These are phyloP conservation scores for Quillaja saponaria DNA, from an alignment of 306 rosid genomes.

Conservation along the genomic window DNA sequence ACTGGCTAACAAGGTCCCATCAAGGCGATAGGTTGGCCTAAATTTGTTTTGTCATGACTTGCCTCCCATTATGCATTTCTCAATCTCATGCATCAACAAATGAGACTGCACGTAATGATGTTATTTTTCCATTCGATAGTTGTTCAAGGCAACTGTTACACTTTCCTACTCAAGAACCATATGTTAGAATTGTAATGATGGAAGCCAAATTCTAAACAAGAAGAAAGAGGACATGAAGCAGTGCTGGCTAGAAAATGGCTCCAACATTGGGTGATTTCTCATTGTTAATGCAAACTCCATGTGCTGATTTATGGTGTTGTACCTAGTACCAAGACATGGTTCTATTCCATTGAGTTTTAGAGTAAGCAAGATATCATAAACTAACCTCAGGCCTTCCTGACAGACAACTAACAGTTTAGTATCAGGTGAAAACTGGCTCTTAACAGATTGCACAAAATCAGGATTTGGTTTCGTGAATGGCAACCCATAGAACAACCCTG, in stretches of 20 bases:
- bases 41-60: too few species aligned
- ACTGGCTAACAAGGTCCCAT: too few species aligned
- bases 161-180: conserved; percentile 13
- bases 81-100: neutral
- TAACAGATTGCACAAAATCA: conserved; percentile 73
- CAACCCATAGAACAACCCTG: conserved; percentile 86
- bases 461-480: conserved; percentile 83
- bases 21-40: too few species aligned
- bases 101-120: conserved; percentile 6
- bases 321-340: too few species aligned
- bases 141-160: too few species aligned
- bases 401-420: conserved; percentile 80
- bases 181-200: neutral
- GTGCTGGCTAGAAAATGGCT: neutral
- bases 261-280: neutral
- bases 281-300: neutral
- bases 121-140: too few species aligned
- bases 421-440: conserved; percentile 59
- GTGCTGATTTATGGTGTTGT: too few species aligned
- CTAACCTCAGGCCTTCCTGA: conserved; percentile 94
- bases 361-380: conserved; percentile 19
- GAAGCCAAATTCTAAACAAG: conserved; percentile 9
- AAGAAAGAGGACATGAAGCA: conserved; percentile 15
- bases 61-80: too few species aligned
- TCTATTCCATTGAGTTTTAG: too few species aligned